A percentile compares a stretch with the other conserved stretches of the same genome.
Evolutionary conservation across 176 grass and related monocot genomes (phyloP).

Genomic region (Chrysopogon serrulatus): DNA sequence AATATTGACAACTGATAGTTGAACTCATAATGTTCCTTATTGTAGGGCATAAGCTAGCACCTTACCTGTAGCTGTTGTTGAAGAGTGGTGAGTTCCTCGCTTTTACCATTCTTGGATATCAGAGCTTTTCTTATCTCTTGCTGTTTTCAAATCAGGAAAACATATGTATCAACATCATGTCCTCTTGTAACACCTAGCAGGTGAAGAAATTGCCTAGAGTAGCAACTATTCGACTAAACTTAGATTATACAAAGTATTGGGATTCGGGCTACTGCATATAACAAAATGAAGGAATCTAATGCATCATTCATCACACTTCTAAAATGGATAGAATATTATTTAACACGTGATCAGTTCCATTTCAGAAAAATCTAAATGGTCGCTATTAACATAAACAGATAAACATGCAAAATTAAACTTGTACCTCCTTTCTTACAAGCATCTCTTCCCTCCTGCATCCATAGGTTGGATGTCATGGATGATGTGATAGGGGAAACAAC

Average conservation of each 20-base stretch:
- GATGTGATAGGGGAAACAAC: conserved; percentile 8
- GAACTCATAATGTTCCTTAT: conserved; percentile 14
- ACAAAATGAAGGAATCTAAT: neutral
- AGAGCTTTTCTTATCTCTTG: conserved; percentile 83
- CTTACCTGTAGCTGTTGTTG: conserved; percentile 77
- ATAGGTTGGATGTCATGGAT: conserved; percentile 17
- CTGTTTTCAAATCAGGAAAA: conserved; percentile 44
- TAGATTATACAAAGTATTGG: neutral
- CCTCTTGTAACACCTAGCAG: neutral
- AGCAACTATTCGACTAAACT: neutral
- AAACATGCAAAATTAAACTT: neutral
- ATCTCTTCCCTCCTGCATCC: conserved; percentile 81
- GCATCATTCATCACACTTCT: neutral
- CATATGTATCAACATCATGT: conserved; percentile 14
- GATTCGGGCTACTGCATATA: neutral
- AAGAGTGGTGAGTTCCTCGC: conserved; percentile 60
- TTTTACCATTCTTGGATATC: conserved; percentile 67
- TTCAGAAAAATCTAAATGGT: neutral
- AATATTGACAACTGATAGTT: neutral
- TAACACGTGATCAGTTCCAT: neutral
- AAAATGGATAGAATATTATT: conserved; percentile 1
- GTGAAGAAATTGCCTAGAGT: neutral
- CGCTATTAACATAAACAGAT: neutral
- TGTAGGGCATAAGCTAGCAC: neutral
- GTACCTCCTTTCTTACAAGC: conserved; percentile 87